Conservation (phyloP, 1,284 basidiomycete genomes). For the Ustilago crameri region DNA sequence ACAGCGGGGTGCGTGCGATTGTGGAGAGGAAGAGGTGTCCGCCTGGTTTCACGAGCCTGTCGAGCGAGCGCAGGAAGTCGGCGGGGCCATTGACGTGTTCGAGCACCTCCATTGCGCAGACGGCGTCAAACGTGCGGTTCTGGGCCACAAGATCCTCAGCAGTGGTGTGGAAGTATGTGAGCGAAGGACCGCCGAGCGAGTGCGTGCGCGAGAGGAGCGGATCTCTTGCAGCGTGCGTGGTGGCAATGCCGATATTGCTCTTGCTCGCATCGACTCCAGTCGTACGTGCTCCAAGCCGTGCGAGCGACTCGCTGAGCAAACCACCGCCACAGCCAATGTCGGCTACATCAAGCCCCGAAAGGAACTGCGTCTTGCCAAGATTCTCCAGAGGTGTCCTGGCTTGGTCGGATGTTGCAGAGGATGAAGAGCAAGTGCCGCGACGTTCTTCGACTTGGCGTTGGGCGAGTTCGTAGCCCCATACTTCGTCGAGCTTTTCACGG, state of each 20-base stretch:
- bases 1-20: slow-evolving; percentile 90
- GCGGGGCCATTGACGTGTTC: slow-evolving; percentile 96
- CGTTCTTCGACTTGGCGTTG: slow-evolving; percentile 26
- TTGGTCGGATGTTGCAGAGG: slow-evolving; percentile 52
- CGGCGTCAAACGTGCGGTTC: slow-evolving; percentile 81
- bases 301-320: slow-evolving; percentile 88
- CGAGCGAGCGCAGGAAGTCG: slow-evolving; percentile 73
- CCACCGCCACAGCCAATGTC: slow-evolving; percentile 97
- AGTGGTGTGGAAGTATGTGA: slow-evolving; percentile 80
- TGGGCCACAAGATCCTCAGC: slow-evolving; percentile 78
- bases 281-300: slow-evolving; percentile 85
- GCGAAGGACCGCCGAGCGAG: slow-evolving; percentile 35
- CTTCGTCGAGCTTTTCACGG: slow-evolving; percentile 75
- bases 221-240: slow-evolving; percentile 83
- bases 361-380: slow-evolving; percentile 55
- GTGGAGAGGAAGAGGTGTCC: slow-evolving; percentile 96
- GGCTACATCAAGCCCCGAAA: slow-evolving; percentile 76
- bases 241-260: slow-evolving; percentile 87
- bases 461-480: slow-evolving; percentile 61
- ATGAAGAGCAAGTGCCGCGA: slow-evolving; percentile 60
- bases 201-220: slow-evolving; percentile 68
- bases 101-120: slow-evolving; percentile 97
- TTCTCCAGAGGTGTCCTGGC: slow-evolving; percentile 66
- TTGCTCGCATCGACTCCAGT: slow-evolving; percentile 89
- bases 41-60: slow-evolving; percentile 75